Conservation (phyloP, 257 asterid species). For the Solanum etuberosum region DNA sequence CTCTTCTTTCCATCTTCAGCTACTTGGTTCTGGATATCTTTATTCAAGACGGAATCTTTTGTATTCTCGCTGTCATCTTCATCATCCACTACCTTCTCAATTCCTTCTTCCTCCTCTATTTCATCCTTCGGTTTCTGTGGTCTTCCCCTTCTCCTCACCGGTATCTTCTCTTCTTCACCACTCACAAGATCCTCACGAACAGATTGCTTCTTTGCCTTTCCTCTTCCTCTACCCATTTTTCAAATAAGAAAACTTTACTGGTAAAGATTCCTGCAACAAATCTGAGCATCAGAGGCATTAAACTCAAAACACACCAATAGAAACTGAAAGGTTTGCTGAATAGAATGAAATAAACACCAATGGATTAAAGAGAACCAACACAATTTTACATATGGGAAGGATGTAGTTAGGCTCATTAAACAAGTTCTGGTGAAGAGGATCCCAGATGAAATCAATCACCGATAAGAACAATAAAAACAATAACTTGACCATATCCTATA, state of each 20-base stretch:
- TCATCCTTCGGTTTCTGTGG: constrained; percentile 51
- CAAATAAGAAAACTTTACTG: not conserved
- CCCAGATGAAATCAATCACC: not conserved
- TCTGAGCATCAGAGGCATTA: not conserved
- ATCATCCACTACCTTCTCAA: constrained; percentile 37
- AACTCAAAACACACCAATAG: not conserved
- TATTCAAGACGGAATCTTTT: constrained; percentile 15
- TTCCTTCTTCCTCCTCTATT: constrained; percentile 39
- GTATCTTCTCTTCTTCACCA: constrained; percentile 72
- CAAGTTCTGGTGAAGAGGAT: not conserved
- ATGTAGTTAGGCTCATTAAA: not conserved
- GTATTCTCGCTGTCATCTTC: constrained; percentile 34
- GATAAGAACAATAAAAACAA: not conserved
- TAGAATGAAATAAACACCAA: not conserved
- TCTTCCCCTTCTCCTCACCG: constrained; percentile 65
- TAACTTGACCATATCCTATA: not conserved
- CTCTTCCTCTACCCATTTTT: constrained; percentile 78
- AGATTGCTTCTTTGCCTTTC: constrained; percentile 59
- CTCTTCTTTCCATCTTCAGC: constrained; percentile 53
- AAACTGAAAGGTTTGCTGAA: not conserved
- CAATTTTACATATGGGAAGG: not conserved
- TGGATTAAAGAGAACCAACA: not conserved
- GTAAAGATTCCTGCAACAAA: constrained; percentile 22
- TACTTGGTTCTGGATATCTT: constrained; percentile 30
- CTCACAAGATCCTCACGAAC: constrained; percentile 43